Conservation (phyloP, 1,139 yeast genomes). For the Geotrichum klebahnii region DNA sequence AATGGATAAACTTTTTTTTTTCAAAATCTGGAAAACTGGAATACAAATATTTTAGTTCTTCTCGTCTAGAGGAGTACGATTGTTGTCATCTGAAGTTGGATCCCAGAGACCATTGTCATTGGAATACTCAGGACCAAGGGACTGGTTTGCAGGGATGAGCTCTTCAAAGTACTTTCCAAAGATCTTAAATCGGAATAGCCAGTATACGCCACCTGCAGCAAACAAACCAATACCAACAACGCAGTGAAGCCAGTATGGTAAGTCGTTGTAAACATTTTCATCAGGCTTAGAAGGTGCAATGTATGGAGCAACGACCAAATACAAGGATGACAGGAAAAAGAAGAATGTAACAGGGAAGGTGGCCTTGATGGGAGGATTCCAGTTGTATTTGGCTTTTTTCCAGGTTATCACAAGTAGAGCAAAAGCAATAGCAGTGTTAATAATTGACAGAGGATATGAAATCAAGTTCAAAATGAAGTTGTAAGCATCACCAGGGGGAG, state of each 20-base stretch:
- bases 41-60: no score
- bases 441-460: constrained; percentile 69
- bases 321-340: constrained; percentile 64
- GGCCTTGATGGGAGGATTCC: constrained; percentile 77
- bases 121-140: no score
- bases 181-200: constrained; percentile 62
- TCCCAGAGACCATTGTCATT: neutral
- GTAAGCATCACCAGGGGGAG: constrained; percentile 77
- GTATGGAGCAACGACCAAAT: constrained; percentile 74
- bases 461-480: constrained; percentile 69
- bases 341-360: constrained; percentile 58
- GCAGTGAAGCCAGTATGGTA: constrained; percentile 79
- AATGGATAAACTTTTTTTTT: no score
- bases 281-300: constrained; percentile 63
- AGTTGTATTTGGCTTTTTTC: constrained; percentile 47
- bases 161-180: constrained; percentile 50
- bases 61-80: no score
- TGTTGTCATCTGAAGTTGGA: neutral
- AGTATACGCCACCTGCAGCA: constrained; percentile 64
- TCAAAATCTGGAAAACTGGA: no score
- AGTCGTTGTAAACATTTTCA: constrained; percentile 58
- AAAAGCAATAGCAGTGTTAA: constrained; percentile 68
- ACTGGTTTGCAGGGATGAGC: no score
- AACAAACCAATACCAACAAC: constrained; percentile 81
- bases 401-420: constrained; percentile 63